Base-by-base conservation (phyloP, 805 yeast genomes). In the Tanozyma kutaoensis region DNA sequence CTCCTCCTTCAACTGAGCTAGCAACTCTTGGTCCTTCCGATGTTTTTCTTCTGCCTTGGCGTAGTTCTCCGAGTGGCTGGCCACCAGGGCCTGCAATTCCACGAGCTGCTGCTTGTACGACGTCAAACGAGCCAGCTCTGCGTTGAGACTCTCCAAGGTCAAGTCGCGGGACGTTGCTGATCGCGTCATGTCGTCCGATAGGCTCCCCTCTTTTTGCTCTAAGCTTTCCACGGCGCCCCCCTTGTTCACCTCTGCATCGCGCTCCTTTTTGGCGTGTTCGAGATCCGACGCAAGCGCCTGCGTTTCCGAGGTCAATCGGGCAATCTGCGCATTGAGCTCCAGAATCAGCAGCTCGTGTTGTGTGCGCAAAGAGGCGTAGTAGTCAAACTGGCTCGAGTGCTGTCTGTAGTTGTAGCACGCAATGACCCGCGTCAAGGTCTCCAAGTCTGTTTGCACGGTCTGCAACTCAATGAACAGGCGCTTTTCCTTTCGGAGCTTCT, bases 391-490 rank as follows among this genome's bases (percentile, higher is more conserved):
- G 12, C 46, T 45, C 5, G 62, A 54, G 33, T 58, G 55, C 12
- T 43, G 40, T 19, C 61, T 45, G 45, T 69, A 86, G 40, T 79
- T 85, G 45, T 78, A 78, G 7, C 94, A 86, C 26, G 76, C 75
- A 2, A 84, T 79, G 1, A 82, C 65, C 38, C 79, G 66, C 12
- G 78, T 63, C 19, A 79, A 52, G 23, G 76, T 73, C 48, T 88
- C 96, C 32, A 81, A 56, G 40, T 81, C 85, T 5, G 80, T 62
- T 40, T 80, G 91, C 8, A 79, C 69, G 31, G 79, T 84, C 53
- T 88, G 96, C 48, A 67, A 86, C 43, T 88, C 96, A 20, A 85
- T 50, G 42, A 78, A 86, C 15, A 72, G 61, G 42, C 91, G 69
- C 52, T 85, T 88, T 40, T 88, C 95, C 29, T 66, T 66, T 34